These are phyloP conservation scores for Nitzschia palea DNA, from an alignment of 108 stramenopile genomes.

Conservation along the genomic window DNA sequence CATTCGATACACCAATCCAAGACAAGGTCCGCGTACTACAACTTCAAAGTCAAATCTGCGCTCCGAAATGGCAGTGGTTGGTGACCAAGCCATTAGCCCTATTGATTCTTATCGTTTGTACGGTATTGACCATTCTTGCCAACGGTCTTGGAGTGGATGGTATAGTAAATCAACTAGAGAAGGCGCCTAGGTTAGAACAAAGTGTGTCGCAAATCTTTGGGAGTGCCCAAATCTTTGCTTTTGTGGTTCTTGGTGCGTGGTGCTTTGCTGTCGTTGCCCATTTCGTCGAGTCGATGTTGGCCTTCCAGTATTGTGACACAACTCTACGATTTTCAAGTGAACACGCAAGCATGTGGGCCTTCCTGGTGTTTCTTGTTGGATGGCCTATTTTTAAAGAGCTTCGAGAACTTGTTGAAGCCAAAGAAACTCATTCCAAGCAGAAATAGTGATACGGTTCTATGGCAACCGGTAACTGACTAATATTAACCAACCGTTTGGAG, in stretches of 20 bases:
- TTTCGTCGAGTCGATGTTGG: slow-evolving; percentile 22
- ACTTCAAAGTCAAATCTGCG: slow-evolving; percentile 27
- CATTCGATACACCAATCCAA: slow-evolving; percentile 22
- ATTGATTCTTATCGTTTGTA: slow-evolving; percentile 25
- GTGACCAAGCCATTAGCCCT: slow-evolving; percentile 34
- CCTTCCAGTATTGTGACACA: slow-evolving; percentile 3
- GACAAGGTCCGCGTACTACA: slow-evolving; percentile 18
- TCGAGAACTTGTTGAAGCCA: slow-evolving; percentile 6
- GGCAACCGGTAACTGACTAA: too few relatives aligned
- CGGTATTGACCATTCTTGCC: slow-evolving; percentile 10
- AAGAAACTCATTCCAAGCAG: neutral
- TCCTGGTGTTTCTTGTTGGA: slow-evolving; percentile 34
- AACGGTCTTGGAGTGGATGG: slow-evolving; percentile 24
- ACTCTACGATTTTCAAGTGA: slow-evolving; percentile 14
- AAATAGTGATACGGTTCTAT: neutral
- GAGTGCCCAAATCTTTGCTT: slow-evolving; percentile 10
- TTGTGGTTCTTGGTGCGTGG: slow-evolving; percentile 8
- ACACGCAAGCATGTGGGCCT: slow-evolving; percentile 21
- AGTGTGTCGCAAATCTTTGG: slow-evolving; percentile 23
- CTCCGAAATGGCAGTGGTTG: slow-evolving; percentile 39
- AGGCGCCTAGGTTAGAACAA: slow-evolving; percentile 9
- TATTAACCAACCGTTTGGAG: too few relatives aligned
- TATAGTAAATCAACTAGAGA: slow-evolving; percentile 6
- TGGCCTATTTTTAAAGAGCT: slow-evolving; percentile 35
- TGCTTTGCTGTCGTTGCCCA: slow-evolving; percentile 32